phyloP scores from a whole-genome alignment of 345 rosid genomes.

The Euphorbia lathyris region DNA sequence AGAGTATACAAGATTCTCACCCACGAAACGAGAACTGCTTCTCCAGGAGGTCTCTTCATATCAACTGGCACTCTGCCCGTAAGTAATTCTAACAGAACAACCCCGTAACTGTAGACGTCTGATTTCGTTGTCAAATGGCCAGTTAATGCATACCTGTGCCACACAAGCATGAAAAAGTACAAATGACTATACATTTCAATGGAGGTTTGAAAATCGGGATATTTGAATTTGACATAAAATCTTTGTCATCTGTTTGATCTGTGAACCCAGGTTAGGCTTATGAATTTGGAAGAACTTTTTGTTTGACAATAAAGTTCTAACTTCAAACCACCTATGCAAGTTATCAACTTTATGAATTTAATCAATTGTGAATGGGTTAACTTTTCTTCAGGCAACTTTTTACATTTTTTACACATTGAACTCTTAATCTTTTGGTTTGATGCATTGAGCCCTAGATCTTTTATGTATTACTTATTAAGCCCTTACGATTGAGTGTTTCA shows the following conservation, averaged over 20 bases:
- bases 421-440: too few species aligned
- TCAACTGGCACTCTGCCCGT: slow-evolving; percentile 89
- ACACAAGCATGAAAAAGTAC: neutral
- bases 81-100: slow-evolving; percentile 84
- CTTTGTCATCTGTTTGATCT: neutral
- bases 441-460: too few species aligned
- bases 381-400: neutral
- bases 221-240: neutral
- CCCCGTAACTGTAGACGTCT: slow-evolving; percentile 90
- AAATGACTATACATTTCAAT: neutral
- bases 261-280: neutral
- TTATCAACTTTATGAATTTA: neutral
- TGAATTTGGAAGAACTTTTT: neutral
- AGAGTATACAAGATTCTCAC: slow-evolving; percentile 29
- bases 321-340: neutral
- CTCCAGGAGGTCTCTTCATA: slow-evolving; percentile 73
- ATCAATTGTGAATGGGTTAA: neutral
- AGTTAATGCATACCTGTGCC: slow-evolving; percentile 76
- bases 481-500: too few species aligned
- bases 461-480: too few species aligned
- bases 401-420: too few species aligned
- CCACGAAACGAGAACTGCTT: slow-evolving; percentile 88
- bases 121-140: slow-evolving; percentile 94
- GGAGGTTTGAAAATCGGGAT: neutral
- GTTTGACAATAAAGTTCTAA: neutral